Base-by-base conservation (phyloP, 352 stramenopile species). In the Globisporangium nodosum region DNA sequence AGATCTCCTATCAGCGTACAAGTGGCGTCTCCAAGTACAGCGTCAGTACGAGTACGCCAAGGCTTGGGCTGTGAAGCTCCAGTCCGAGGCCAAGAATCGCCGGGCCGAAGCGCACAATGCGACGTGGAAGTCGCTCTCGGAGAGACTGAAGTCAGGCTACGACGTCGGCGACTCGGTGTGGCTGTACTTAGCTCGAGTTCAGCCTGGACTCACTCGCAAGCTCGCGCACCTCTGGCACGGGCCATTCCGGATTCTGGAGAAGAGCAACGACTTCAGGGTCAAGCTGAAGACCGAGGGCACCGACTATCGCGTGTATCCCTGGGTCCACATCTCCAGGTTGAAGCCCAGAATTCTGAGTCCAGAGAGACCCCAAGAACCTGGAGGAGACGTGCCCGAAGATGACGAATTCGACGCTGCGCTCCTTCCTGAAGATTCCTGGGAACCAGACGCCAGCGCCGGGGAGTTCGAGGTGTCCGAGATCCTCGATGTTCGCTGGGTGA, bases 181-280 rank as follows among this genome's bases (percentile, higher is more conserved):
- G 54, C 30, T 59, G 16, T 59, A 59, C 13, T 1, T 59, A 0
- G 42, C 42, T n/a, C 9, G 33, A 43, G 54, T 59, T 0, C 3
- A 20, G 0, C 54, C 43, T 3, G 40, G 54, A 0, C 8, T 59
- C 27, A 35, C 27, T 0, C 51, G 21, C 27, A 73, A 73, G 24
- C 37, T 73, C 0, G 66, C 61, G 0, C 62, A 73, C 16, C 33
- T 52, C 1, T 73, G 66, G 58, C 61, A 73, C 15, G 62, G 66
- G 0, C 62, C 61, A 0, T 73, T 69, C 31, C 27, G 62, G 1
- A 67, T 69, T 30, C 37, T 65, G 5, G 56, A 71, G 52, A 68
- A 62, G 42, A 21, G n/a, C 5, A 20, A 47, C 0, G 47, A 72
- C 5, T 54, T 64, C 47, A 42, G 49, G 15, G 58, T 55, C 33